These are phyloP conservation scores for Nakazawaea peltata DNA, from an alignment of 805 yeast genomes.

Conservation along the genomic window DNA sequence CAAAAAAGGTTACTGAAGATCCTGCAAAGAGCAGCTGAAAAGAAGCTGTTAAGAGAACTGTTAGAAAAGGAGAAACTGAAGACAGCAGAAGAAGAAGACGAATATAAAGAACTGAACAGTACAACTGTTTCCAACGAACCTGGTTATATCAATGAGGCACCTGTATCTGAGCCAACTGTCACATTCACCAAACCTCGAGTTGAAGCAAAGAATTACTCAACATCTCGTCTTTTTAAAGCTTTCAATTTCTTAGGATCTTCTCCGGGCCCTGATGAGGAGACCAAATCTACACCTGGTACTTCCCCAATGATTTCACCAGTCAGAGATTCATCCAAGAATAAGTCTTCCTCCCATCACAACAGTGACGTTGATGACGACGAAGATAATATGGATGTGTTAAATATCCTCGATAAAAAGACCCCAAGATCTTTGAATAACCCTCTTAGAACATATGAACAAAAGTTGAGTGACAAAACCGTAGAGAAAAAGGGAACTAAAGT, in stretches of 20 bases:
- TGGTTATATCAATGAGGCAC: slow-evolving; percentile 11
- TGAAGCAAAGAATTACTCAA: slow-evolving; percentile 14
- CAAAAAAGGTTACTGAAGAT: too few species aligned
- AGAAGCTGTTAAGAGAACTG: slow-evolving; percentile 13
- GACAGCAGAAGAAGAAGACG: slow-evolving; percentile 4
- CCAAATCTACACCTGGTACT: slow-evolving; percentile 12
- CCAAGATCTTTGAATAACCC: slow-evolving; percentile 8
- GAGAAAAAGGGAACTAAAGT: slow-evolving; percentile 9
- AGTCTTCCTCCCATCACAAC: too few species aligned
- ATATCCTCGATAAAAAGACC: too few species aligned
- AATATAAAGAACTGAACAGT: slow-evolving; percentile 6
- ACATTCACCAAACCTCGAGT: slow-evolving; percentile 3
- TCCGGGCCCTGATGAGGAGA: slow-evolving; percentile 9
- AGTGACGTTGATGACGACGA: too few species aligned
- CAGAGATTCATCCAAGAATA: too few species aligned
- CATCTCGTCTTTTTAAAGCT: slow-evolving; percentile 14
- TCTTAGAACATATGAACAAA: slow-evolving; percentile 6
- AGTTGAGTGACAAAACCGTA: slow-evolving; percentile 7
- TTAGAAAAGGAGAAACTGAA: slow-evolving; percentile 9
- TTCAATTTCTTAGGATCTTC: slow-evolving; percentile 2
- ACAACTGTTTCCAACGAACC: slow-evolving; percentile 5
- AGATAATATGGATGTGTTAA: too few species aligned
- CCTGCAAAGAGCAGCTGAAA: slow-evolving; percentile 18
- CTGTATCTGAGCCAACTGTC: slow-evolving; percentile 10
- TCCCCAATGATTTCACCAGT: background rate